Evolutionary conservation across 345 rosid genomes (phyloP), one percentile per base, ranked within the genome.

Genomic region (Viola odorata): DNA sequence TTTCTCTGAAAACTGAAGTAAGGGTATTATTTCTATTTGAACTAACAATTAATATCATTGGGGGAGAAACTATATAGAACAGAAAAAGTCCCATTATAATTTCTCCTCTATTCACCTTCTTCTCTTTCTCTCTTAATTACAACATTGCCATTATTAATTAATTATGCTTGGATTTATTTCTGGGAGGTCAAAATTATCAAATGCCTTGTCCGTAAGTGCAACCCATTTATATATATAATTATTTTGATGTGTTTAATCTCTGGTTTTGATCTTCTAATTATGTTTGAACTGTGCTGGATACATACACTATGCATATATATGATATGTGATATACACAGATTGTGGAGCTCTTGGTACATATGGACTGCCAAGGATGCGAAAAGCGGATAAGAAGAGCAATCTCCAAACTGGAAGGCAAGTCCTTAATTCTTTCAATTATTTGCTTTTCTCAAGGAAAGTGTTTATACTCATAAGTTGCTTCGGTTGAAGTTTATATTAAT

Each of bases 311-410:
- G 11, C 42, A 65, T 56, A 4, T 16, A 3, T 32, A 44, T 41
- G 49, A 60, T 2, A 55, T 38, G 0, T 60, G 45, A 16, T 45
- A 12, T 9, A 0, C 41, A 87, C 45, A 87, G 97, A 70, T 77
- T 60, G 94, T 86, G 75, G 94, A 88, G 82, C 91, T 91, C 41
- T 62, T 67, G 81, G 97, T 91, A 17, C 94, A 88, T 38, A 91
- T 88, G 97, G 96, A 91, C 57, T 88, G 97, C 7, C 77, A 85
- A 70, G 97, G 97, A 40, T 88, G 97, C 62, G 76, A 84, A 59
- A 88, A 80, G 77, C 81, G 91, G 50, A 80, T 88, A 45, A 75
- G 87, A 67, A 79, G 77, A 80, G 91, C 97, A 40, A 72, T 88
- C 68, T 84, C 86, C 3, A 91, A 79, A 78, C 70, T 91, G 8